Base-by-base conservation (phyloP, 2,329 filamentous ascomycete species). In the Apiospora sp. region DNA sequence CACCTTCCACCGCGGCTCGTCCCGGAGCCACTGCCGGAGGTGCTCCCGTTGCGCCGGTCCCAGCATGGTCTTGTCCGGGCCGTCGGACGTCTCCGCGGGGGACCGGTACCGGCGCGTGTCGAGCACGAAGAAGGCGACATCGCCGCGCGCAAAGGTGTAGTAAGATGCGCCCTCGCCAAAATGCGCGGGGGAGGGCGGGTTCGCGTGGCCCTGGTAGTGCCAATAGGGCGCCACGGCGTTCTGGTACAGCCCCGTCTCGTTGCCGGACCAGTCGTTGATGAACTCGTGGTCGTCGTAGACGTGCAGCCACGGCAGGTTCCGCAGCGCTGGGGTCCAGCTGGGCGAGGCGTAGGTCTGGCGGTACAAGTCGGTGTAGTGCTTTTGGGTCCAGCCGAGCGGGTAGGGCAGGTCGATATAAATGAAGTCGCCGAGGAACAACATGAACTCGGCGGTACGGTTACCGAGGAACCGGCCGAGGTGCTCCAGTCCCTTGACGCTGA, bases 231-330 rank as follows among this genome's bases (percentile, higher is more conserved):
- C 90, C 49, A 88, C 88, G 0, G 91, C 91, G 1, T 90, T 86
- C 5, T 84, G 82, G 75, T 91, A 93, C 1, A 92, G 86, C 3
- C 88, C 87, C 0, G 89, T 91, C 54, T 87, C 88, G 79, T 92
- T 92, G 27, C 86, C 85, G 72, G 87, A 86, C 91, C 91, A 93
- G 81, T 93, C 91, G 73, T 93, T 93, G 16, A 87, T 87, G 69
- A 93, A 92, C 78, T 93, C 91, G 75, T 93, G 91, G 78, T 93
- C 91, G 76, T 93, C 91, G 27, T 92, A 87, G 8, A 91, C 91
- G 77, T 93, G 91, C 13, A 93, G 87, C 91, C 91, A 93, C 4
- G 91, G 91, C 0, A 93, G 82, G 14, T 86, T 81, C 22, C 84
- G 77, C 14, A 77, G 70, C 7, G 72, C 71, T 1, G 72, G 30